Conservation (phyloP, 2,329 filamentous ascomycete genomes). For the Trichoderma cornu-damae region DNA sequence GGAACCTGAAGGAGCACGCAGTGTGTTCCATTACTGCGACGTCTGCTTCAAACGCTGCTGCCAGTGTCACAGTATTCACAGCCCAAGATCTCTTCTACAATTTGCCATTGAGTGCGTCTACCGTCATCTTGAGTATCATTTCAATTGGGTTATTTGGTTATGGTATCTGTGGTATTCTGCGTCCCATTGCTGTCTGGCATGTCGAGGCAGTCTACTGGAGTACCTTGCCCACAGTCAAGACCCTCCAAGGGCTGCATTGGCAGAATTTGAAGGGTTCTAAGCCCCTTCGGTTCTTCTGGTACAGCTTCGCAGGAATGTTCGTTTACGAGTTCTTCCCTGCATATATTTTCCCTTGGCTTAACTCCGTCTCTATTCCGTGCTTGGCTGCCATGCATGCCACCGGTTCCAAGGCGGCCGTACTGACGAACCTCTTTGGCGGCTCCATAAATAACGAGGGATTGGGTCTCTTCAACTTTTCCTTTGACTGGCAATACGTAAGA, state of each 20-base stretch:
- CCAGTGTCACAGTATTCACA: conserved; percentile 40
- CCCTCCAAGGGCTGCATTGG: conserved; percentile 51
- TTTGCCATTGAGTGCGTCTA: conserved; percentile 40
- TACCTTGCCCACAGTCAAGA: conserved; percentile 48
- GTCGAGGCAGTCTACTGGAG: conserved; percentile 54
- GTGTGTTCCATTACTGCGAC: conserved; percentile 51
- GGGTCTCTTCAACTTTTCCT: conserved; percentile 43
- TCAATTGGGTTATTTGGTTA: conserved; percentile 54
- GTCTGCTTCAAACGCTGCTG: conserved; percentile 46
- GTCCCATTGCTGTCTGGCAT: conserved; percentile 51
- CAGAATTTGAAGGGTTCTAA: conserved; percentile 46
- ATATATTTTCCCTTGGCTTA: conserved; percentile 52
- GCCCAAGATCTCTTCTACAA: conserved; percentile 50
- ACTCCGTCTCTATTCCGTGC: conserved; percentile 50
- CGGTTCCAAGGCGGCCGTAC: conserved; percentile 37
- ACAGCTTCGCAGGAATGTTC: conserved; percentile 44
- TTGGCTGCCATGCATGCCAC: conserved; percentile 48
- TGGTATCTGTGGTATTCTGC: conserved; percentile 48
- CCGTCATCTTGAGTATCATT: conserved; percentile 45
- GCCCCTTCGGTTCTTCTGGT: conserved; percentile 50
- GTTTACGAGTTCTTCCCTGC: conserved; percentile 50
- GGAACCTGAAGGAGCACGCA: conserved; percentile 52
- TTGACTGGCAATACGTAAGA: conserved; percentile 54
- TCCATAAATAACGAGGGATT: conserved; percentile 49
- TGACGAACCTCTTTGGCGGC: conserved; percentile 49